These are phyloP conservation scores for Yamadazyma atmosphaerica DNA, from an alignment of 1,139 yeast species.

Conservation along the genomic window DNA sequence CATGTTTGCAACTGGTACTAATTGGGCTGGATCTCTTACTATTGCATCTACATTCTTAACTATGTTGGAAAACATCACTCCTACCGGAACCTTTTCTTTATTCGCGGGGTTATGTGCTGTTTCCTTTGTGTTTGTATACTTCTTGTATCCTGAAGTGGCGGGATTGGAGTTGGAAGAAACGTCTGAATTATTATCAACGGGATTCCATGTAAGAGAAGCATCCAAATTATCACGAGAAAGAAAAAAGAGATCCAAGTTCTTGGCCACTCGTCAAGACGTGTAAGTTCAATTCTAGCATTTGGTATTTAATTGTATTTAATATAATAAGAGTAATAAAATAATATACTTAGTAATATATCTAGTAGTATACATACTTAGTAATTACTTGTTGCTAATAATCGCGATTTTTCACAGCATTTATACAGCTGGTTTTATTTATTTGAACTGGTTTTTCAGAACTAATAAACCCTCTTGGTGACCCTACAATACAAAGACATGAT, in stretches of 20 bases:
- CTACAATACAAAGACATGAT: too few species aligned
- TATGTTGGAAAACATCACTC: slow-evolving; percentile 89
- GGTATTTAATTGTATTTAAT: too few species aligned
- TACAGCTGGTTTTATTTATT: too few species aligned
- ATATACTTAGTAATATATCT: too few species aligned
- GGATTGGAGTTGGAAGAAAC: slow-evolving; percentile 92
- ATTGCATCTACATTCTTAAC: slow-evolving; percentile 91
- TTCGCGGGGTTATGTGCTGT: slow-evolving; percentile 79
- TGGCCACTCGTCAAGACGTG: background rate
- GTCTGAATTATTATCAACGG: slow-evolving; percentile 72
- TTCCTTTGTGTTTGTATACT: slow-evolving; percentile 70
- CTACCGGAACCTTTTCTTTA: slow-evolving; percentile 90
- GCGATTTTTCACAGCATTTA: too few species aligned
- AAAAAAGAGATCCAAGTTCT: slow-evolving; percentile 15
- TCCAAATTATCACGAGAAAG: slow-evolving; percentile 59
- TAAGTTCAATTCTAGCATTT: background rate
- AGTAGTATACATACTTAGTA: too few species aligned
- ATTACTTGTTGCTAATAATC: too few species aligned
- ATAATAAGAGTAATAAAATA: too few species aligned
- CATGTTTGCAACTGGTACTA: slow-evolving; percentile 88
- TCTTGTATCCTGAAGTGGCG: slow-evolving; percentile 89
- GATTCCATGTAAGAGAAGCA: slow-evolving; percentile 81
- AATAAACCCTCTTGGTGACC: too few species aligned
- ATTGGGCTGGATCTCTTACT: slow-evolving; percentile 93
- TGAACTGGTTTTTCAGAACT: too few species aligned